Percentiles rank a stretch among this genome's conserved stretches.
Conservation (phyloP, 768 basidiomycete genomes). For the Mrakia hoshinonis region DNA sequence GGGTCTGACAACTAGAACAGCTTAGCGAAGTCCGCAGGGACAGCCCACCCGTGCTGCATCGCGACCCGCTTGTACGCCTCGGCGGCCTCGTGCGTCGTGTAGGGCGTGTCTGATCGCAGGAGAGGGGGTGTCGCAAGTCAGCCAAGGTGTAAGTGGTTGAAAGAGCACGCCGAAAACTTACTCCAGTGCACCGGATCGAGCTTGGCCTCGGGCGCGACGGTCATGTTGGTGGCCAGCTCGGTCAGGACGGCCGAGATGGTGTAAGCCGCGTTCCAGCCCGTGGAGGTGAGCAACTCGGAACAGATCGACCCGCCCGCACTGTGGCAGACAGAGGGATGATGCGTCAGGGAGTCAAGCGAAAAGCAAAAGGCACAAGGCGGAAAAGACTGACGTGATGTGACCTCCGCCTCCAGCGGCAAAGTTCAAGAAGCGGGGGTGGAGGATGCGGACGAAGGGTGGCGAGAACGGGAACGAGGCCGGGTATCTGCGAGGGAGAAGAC, state of each 20-base stretch:
- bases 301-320: conserved; percentile 2
- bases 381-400: conserved; percentile 48
- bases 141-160: background rate
- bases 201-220: background rate
- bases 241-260: background rate
- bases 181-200: background rate
- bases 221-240: conserved; percentile 9
- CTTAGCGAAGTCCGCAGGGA: background rate
- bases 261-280: background rate
- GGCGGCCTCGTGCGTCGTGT: background rate
- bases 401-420: conserved; percentile 65
- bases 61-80: conserved; percentile 1
- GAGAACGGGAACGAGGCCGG: conserved; percentile 57
- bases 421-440: conserved; percentile 62
- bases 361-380: background rate
- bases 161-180: background rate
- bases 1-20: background rate
- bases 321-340: background rate
- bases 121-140: background rate
- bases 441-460: conserved; percentile 68
- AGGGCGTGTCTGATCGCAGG: background rate
- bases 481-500: conserved; percentile 33
- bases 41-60: background rate
- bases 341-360: background rate
- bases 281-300: background rate